phyloP scores from a whole-genome alignment of 768 basidiomycete species.

The Suillus decipiens region DNA sequence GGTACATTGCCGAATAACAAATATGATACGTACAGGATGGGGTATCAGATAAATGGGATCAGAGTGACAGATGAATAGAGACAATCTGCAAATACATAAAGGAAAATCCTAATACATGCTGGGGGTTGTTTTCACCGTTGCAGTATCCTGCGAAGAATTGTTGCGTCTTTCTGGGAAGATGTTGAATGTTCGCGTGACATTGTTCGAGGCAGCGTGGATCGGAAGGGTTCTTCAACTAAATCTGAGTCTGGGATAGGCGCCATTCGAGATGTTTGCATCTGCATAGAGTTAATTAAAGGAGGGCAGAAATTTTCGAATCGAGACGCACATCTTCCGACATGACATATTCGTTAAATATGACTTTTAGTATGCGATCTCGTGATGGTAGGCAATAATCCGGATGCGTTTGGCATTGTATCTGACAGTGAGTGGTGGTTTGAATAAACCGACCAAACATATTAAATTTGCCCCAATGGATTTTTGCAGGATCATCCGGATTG shows the following conservation, averaged over 20 bases:
- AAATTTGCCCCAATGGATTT: conserved; percentile 96
- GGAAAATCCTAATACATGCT: conserved; percentile 24
- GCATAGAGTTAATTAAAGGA: conserved; percentile 13
- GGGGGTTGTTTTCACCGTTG: conserved; percentile 36
- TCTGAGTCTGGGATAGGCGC: conserved; percentile 47
- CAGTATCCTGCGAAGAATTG: conserved; percentile 53
- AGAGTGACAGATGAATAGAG: conserved; percentile 23
- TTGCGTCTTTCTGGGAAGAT: conserved; percentile 40
- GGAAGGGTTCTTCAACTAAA: conserved; percentile 44
- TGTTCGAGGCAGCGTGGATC: conserved; percentile 33
- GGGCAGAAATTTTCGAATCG: background rate
- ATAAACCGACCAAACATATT: conserved; percentile 90
- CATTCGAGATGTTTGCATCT: conserved; percentile 72
- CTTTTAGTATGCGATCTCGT: conserved; percentile 50
- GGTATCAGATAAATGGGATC: conserved; percentile 33
- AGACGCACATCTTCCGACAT: conserved; percentile 70
- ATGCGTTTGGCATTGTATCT: conserved; percentile 64
- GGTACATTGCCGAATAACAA: conserved; percentile 9
- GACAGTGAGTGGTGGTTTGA: conserved; percentile 73
- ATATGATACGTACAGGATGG: conserved; percentile 37
- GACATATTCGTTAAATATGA: conserved; percentile 56
- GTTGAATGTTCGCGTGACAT: conserved; percentile 34
- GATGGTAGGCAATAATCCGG: conserved; percentile 66
- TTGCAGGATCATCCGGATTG: conserved; percentile 59
- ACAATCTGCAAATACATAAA: conserved; percentile 30